Evolutionary conservation across 192 early-diverging fungal species (phyloP).

Genomic region (Lobosporangium transversale): DNA sequence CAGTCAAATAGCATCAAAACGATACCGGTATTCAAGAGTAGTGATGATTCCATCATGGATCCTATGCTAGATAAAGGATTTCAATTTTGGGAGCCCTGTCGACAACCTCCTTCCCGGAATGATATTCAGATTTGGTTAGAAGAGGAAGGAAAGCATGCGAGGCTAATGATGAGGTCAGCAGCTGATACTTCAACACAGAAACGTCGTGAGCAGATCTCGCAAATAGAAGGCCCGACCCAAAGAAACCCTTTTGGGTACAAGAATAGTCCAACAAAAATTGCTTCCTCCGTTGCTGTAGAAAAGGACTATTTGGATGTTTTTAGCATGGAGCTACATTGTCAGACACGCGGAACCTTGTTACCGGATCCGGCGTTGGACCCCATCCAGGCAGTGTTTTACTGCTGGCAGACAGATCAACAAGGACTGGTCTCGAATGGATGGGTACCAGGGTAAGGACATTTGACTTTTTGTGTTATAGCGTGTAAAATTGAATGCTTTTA

Average conservation of each 20-base stretch:
- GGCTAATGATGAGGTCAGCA: conserved; percentile 10
- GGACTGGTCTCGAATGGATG: conserved; percentile 56
- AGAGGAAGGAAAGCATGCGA: conserved; percentile 40
- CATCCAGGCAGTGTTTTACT: conserved; percentile 73
- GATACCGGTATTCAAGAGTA: conserved; percentile 23
- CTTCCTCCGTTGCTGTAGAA: conserved; percentile 47
- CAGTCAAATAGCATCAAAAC: conserved; percentile 30
- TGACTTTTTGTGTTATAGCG: too few relatives aligned
- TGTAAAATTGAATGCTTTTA: too few relatives aligned
- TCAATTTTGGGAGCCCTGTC: conserved; percentile 29
- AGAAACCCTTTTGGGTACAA: conserved; percentile 74
- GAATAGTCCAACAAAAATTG: conserved; percentile 62
- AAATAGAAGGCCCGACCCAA: conserved; percentile 73
- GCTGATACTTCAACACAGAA: conserved; percentile 34
- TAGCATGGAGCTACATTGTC: conserved; percentile 74
- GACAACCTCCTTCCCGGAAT: conserved; percentile 51
- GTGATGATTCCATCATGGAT: background rate
- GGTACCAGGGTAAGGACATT: conserved; percentile 49
- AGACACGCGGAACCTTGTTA: conserved; percentile 56
- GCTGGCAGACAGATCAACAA: conserved; percentile 66
- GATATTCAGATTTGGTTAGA: conserved; percentile 56
- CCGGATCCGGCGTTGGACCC: conserved; percentile 78
- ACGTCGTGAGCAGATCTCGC: conserved; percentile 12
- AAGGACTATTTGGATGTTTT: conserved; percentile 63
- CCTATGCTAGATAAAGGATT: conserved; percentile 4